Evolutionary conservation across 2,329 filamentous ascomycete species (phyloP).

Genomic region (Fonsecaea monophora): DNA sequence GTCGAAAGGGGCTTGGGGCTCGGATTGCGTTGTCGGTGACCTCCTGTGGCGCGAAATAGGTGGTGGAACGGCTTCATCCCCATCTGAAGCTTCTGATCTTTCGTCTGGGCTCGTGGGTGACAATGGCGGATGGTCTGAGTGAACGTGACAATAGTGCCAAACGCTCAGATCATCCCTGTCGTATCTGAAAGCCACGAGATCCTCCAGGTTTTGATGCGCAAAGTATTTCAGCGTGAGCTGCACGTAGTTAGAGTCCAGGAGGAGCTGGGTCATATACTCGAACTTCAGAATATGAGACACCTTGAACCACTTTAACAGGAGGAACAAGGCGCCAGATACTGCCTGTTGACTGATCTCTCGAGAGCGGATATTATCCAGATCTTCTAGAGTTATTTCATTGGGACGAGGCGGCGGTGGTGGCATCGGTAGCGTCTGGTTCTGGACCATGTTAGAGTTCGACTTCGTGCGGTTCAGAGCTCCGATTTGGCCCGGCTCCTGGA

Average conservation of each 20-base stretch:
- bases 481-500: slow-evolving; percentile 57
- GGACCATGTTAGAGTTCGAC: slow-evolving; percentile 38
- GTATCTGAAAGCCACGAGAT: slow-evolving; percentile 82
- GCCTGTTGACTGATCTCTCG: slow-evolving; percentile 91
- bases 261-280: slow-evolving; percentile 90
- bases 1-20: slow-evolving; percentile 42
- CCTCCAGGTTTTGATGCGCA: slow-evolving; percentile 91
- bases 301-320: slow-evolving; percentile 96
- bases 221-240: slow-evolving; percentile 92
- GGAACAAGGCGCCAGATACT: slow-evolving; percentile 82
- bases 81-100: slow-evolving; percentile 43
- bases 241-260: slow-evolving; percentile 94
- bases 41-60: slow-evolving; percentile 72
- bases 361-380: slow-evolving; percentile 79
- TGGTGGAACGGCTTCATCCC: slow-evolving; percentile 78
- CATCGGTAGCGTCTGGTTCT: slow-evolving; percentile 36
- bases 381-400: slow-evolving; percentile 63
- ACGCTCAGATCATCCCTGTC: slow-evolving; percentile 89
- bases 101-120: slow-evolving; percentile 43
- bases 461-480: slow-evolving; percentile 48
- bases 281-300: slow-evolving; percentile 93
- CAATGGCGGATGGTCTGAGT: slow-evolving; percentile 66
- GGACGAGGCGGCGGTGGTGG: slow-evolving; percentile 39
- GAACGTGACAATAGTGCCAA: slow-evolving; percentile 84
- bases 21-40: slow-evolving; percentile 48